Base-by-base conservation (phyloP, 75 land plant genomes). In the Pinus tabuliformis region DNA sequence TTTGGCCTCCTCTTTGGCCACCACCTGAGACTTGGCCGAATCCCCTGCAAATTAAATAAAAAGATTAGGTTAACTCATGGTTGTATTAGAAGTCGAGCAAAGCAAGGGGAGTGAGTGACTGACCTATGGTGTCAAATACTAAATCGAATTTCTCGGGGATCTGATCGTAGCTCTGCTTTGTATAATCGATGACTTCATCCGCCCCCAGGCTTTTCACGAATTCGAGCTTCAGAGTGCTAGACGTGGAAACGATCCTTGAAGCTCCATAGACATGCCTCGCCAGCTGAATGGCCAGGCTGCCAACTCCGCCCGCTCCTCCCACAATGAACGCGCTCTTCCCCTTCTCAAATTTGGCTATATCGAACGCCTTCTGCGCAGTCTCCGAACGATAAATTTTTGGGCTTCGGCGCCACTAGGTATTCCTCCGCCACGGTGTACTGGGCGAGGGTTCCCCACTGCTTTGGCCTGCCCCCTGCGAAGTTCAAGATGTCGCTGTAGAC, bases 241-340 rank as follows among this genome's bases (percentile, higher is more conserved):
- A 28, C 12, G 88, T 86, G 21, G 88, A 78, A 36, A 78, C 85
- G 36, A 86, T 82, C n/a, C 60, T 56, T 14, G 85, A 83, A 30
- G 88, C 88, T 73, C 85, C 85, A 70, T 83, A 86, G 28, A 86
- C 78, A 30, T 64, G 74, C 80, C 80, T 86, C 12, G 88, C 88
- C 52, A 83, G 70, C 85, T 86, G 88, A 49, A 86, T 76, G 49
- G 85, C 88, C 37, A 83, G 58, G 64, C 74, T 79, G 33, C 88
- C 88, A 21, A 86, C 88, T 5, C 85, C 88, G 7, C 88, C 88
- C 49, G 88, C 82, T 42, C 88, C 88, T 52, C 88, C 85, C 2
- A 73, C 75, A n/a, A 86, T 56, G 18, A 86, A 71, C n/a, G 80
- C 68, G 18, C 56, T 83, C 62, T 86, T 79, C 18, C 85, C 88